Evolutionary conservation across 139 green algal genomes (phyloP).

Genomic region (Volvox reticuliferus): DNA sequence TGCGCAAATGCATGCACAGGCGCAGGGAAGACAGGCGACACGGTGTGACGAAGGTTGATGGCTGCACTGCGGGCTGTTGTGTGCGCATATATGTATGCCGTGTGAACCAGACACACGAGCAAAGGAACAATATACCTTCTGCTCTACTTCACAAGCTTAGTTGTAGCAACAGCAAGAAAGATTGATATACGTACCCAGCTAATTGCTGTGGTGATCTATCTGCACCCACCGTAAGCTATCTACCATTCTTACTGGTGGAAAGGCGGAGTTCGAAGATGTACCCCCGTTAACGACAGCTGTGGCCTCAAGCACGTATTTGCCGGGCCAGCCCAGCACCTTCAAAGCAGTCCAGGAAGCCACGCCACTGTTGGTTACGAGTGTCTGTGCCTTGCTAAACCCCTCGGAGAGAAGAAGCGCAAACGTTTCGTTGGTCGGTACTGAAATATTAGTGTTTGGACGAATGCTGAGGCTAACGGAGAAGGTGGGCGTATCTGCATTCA

Average conservation of each 20-base stretch:
- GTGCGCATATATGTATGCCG: too few relatives aligned
- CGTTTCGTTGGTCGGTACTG: too few relatives aligned
- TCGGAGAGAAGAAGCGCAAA: neutral
- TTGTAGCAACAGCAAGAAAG: too few relatives aligned
- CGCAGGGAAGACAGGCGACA: too few relatives aligned
- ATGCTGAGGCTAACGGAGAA: neutral
- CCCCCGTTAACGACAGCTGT: neutral
- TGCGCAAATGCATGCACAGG: neutral
- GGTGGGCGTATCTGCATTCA: neutral
- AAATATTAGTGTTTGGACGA: neutral
- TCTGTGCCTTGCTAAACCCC: neutral
- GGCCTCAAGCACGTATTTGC: neutral
- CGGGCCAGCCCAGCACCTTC: neutral
- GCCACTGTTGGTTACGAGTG: neutral
- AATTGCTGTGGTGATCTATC: too few relatives aligned
- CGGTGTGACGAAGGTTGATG: too few relatives aligned
- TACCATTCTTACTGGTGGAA: neutral
- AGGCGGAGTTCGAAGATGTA: neutral
- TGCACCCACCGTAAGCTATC: too few relatives aligned
- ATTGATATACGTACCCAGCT: too few relatives aligned
- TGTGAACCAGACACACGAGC: too few relatives aligned
- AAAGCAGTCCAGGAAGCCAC: neutral
- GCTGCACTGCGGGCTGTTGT: too few relatives aligned
- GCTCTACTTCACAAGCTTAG: too few relatives aligned
- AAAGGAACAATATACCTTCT: neutral